Evolutionary conservation across 371 early-diverging fungal species (phyloP), one percentile per base, ranked within the genome.

Genomic region (Polyrhizophydium stewartii): DNA sequence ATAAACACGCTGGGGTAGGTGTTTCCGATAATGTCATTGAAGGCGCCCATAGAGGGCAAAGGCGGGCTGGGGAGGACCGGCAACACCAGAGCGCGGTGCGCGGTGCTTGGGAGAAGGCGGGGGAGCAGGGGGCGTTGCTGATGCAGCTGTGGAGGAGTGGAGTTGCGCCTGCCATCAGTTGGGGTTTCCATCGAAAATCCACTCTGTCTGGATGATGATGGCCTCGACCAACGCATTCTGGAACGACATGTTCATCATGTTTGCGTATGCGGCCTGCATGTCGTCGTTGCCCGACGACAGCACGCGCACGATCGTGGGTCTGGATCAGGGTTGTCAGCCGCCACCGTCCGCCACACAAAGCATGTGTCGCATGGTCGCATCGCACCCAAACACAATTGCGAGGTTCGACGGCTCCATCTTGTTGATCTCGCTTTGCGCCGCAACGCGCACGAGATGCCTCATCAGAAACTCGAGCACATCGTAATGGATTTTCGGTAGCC

Each of bases 341-440:
- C n/a, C n/a, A n/a, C n/a, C n/a, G n/a, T n/a, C n/a, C n/a, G n/a
- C n/a, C n/a, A n/a, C n/a, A n/a, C n/a, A n/a, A n/a, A n/a, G n/a
- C n/a, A n/a, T n/a, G n/a, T n/a, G n/a, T n/a, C n/a, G n/a, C n/a
- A n/a, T n/a, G n/a, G n/a, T n/a, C n/a, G n/a, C n/a, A n/a, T n/a
- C n/a, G 5, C 45, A 65, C 53, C 90, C 90, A 68, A 93, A 91
- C 9, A 91, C 91, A 52, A 91, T 84, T 5, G 93, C 92, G 22
- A 93, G 68, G 69, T 92, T 93, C 2, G 85, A 76, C 27, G 87
- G 72, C 63, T 93, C 92, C 93, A 93, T 93, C 70, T 93, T 93
- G 69, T 90, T 93, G n/a, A 78, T 71, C 6, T 82, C 83, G 37
- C 84, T 74, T 35, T 86, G 74, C 3, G 77, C 73, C 1, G 86